A percentile compares a stretch with the other conserved stretches of the same genome.
These are phyloP conservation scores for Remersonia thermophila DNA, from an alignment of 2,329 filamentous ascomycete genomes.

Conservation along the genomic window DNA sequence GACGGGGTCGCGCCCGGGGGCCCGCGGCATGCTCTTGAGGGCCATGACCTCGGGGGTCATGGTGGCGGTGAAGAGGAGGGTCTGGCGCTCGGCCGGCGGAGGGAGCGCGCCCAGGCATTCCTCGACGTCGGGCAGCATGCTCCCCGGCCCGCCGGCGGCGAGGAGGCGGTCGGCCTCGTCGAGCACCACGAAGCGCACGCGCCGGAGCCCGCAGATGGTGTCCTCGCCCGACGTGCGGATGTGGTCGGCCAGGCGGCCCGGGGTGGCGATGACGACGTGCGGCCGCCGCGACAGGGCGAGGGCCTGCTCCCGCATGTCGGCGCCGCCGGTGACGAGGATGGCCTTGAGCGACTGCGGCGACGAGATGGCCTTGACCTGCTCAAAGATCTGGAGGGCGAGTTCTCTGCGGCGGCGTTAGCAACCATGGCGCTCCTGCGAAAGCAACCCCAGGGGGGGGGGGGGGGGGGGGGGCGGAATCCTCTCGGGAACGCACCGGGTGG, in stretches of 20 bases:
- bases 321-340: conserved; percentile 79
- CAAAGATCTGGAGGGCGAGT: conserved; percentile 87
- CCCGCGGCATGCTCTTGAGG: conserved; percentile 63
- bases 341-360: conserved; percentile 78
- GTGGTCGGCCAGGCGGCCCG: conserved; percentile 85
- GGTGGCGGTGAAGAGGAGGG: conserved; percentile 89
- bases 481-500: conserved; percentile 47
- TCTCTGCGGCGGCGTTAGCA: conserved; percentile 38
- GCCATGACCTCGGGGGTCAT: conserved; percentile 85
- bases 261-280: conserved; percentile 89
- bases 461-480: too few species aligned
- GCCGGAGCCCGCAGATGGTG: conserved; percentile 67
- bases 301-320: conserved; percentile 85
- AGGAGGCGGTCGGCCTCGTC: conserved; percentile 92
- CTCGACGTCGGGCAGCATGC: conserved; percentile 90
- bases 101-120: conserved; percentile 76
- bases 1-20: conserved; percentile 58
- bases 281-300: conserved; percentile 70
- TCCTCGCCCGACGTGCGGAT: conserved; percentile 85
- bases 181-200: conserved; percentile 76
- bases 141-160: conserved; percentile 57
- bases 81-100: conserved; percentile 68
- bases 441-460: neutral
- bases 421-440: conserved; percentile 5
- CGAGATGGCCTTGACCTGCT: conserved; percentile 90